These are phyloP conservation scores for Ormosia semicastrata DNA, from an alignment of 306 rosid genomes.

Conservation along the genomic window DNA sequence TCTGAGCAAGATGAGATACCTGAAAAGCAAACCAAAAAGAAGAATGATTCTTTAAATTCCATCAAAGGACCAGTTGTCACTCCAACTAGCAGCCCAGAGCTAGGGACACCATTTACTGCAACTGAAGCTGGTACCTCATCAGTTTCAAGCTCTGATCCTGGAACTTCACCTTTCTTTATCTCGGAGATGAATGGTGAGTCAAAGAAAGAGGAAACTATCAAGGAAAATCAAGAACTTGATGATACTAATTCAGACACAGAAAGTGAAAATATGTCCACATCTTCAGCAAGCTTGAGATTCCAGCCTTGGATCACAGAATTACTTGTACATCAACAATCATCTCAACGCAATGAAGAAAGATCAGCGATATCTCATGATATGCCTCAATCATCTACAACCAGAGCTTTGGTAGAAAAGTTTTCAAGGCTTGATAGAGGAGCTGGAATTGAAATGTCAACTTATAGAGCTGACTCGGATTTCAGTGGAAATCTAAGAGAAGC, in stretches of 20 bases:
- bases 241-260: constrained; percentile 81
- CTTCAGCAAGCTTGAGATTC: constrained; percentile 83
- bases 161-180: constrained; percentile 84
- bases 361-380: constrained; percentile 49
- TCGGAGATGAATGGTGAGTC: constrained; percentile 63
- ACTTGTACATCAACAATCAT: constrained; percentile 54
- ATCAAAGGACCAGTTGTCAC: constrained; percentile 78
- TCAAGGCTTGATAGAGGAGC: constrained; percentile 67
- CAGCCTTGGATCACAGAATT: constrained; percentile 82
- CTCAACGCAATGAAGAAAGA: constrained; percentile 48
- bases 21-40: constrained; percentile 49
- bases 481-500: constrained; percentile 90
- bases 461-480: constrained; percentile 58
- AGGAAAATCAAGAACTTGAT: constrained; percentile 62
- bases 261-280: constrained; percentile 65
- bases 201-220: constrained; percentile 64
- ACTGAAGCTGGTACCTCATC: constrained; percentile 93
- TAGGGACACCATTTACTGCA: constrained; percentile 86
- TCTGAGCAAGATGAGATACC: constrained; percentile 53
- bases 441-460: constrained; percentile 53
- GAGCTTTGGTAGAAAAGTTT: constrained; percentile 57
- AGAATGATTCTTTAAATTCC: constrained; percentile 48
- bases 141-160: constrained; percentile 91
- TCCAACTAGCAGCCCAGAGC: constrained; percentile 96
- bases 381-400: constrained; percentile 57